phyloP scores from a whole-genome alignment of 768 basidiomycete species.

The Suillus americanus region DNA sequence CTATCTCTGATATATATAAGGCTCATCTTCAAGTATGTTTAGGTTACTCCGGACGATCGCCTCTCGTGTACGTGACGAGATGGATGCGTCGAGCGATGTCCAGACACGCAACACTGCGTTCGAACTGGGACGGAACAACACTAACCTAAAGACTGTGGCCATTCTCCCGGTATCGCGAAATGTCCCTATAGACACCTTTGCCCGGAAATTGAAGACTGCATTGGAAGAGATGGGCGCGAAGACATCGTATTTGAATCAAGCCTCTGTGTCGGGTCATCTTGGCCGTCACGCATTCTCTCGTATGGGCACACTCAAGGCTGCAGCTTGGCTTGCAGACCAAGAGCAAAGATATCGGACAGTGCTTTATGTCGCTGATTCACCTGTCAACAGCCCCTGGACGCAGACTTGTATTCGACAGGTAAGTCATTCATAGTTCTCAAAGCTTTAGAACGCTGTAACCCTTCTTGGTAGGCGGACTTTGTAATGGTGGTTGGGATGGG shows the following conservation, averaged over 20 bases:
- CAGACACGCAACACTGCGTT: slow-evolving; percentile 51
- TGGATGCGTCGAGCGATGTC: slow-evolving; percentile 58
- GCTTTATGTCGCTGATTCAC: slow-evolving; percentile 94
- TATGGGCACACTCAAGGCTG: slow-evolving; percentile 96
- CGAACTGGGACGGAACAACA: slow-evolving; percentile 75
- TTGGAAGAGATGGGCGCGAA: slow-evolving; percentile 93
- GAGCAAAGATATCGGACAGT: slow-evolving; percentile 93
- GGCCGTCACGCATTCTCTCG: slow-evolving; percentile 94
- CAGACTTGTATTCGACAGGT: slow-evolving; percentile 97
- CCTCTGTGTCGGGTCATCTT: slow-evolving; percentile 86
- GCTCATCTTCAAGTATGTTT: slow-evolving; percentile 5
- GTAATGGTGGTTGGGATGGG: slow-evolving; percentile 94
- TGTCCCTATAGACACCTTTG: slow-evolving; percentile 88
- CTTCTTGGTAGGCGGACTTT: slow-evolving; percentile 69
- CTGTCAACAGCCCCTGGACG: slow-evolving; percentile 95
- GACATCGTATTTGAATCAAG: slow-evolving; percentile 91
- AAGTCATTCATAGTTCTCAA: slow-evolving; percentile 17
- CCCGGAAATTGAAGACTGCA: slow-evolving; percentile 83
- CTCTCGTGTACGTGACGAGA: slow-evolving; percentile 82
- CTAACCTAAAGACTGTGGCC: slow-evolving; percentile 92
- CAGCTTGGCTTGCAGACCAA: slow-evolving; percentile 90
- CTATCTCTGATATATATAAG: background rate
- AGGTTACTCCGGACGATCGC: slow-evolving; percentile 89
- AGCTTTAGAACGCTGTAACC: background rate
- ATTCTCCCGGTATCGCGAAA: slow-evolving; percentile 84